Evolutionary conservation across 805 yeast species (phyloP), one percentile per base, ranked within the genome.

Genomic region (Metschnikowia shivogae): DNA sequence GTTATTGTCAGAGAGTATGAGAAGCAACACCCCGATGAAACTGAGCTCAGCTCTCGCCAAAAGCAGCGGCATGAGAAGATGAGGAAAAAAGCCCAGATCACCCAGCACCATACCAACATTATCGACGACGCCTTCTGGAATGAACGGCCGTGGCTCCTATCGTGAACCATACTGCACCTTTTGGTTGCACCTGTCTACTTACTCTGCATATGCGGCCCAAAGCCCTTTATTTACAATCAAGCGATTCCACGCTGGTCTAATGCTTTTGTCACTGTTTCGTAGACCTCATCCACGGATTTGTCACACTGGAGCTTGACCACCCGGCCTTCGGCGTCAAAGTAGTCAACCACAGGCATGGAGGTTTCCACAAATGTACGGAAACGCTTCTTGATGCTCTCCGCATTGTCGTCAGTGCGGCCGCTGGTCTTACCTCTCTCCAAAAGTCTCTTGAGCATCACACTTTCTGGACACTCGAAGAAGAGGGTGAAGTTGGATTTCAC

Each of bases 371-470:
- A 92, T 10, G 92, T 85, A 57, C 72, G 79, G 73, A 92, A 92
- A 65, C 99, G 80, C 71, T 93, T 90, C 60, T 76, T 82, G 64
- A 93, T 90, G 52, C 92, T 82, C 62, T 90, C 97, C 45, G 85
- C 77, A 66, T 92, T 92, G 64, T 92, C 99, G 64, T 92, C 99
- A 24, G 86, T 63, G 63, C 99, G 82, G 29, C 99, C 99, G 58
- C 93, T 83, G 11, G 97, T 92, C 72, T 92, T 86, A 27, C 97
- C 96, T 66, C 99, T 81, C 65, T 89, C 86, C 48, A 92, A 70
- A 50, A 92, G 75, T 63, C 99, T 82, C 53, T 78, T 68, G 54
- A 89, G 73, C 97, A 92, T 90, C 44, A 88, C 86, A 34, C 68
- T 60, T 64, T 86, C 93, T 1, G 92, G 87, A 63, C 95, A 86